Conservation (phyloP, 495 filamentous ascomycete genomes). For the Hypoxylon intermedium region DNA sequence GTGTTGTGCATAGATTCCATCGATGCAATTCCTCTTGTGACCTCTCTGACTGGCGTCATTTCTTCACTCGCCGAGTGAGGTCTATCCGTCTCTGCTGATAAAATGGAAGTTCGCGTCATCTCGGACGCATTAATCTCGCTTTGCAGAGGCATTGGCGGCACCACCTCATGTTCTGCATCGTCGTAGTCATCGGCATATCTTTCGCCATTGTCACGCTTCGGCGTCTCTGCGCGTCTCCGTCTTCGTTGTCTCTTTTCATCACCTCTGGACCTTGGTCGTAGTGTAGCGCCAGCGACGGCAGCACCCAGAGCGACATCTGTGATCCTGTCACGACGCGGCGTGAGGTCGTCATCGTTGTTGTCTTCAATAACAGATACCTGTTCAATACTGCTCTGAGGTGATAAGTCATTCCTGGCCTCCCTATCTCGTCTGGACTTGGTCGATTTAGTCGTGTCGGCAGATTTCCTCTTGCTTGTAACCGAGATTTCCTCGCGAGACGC, state of each 20-base stretch:
- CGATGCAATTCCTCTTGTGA: conserved; percentile 58
- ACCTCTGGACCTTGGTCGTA: conserved; percentile 48
- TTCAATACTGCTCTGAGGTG: conserved; percentile 52
- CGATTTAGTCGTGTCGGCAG: conserved; percentile 45
- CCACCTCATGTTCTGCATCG: conserved; percentile 46
- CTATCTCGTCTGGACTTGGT: conserved; percentile 51
- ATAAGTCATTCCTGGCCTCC: conserved; percentile 66
- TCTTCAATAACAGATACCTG: conserved; percentile 48
- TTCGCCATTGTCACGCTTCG: conserved; percentile 48
- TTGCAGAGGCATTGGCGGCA: conserved; percentile 82
- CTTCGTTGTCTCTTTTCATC: conserved; percentile 56
- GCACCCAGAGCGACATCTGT: conserved; percentile 48
- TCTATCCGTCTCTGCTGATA: conserved; percentile 79
- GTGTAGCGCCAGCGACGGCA: conserved; percentile 40
- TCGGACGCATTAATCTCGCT: conserved; percentile 86
- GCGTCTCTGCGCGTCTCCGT: conserved; percentile 51
- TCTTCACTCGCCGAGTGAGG: conserved; percentile 68
- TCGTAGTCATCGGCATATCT: conserved; percentile 47
- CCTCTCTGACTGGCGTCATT: conserved; percentile 62
- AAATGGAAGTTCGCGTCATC: conserved; percentile 84
- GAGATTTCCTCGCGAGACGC: conserved; percentile 65
- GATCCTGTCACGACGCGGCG: conserved; percentile 50
- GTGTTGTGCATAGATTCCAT: conserved; percentile 45
- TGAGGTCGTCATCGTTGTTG: conserved; percentile 46
- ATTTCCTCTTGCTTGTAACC: conserved; percentile 53